Evolutionary conservation across 1,284 basidiomycete genomes (phyloP), one percentile per base, ranked within the genome.

Genomic region (Meira miltonrushii): DNA sequence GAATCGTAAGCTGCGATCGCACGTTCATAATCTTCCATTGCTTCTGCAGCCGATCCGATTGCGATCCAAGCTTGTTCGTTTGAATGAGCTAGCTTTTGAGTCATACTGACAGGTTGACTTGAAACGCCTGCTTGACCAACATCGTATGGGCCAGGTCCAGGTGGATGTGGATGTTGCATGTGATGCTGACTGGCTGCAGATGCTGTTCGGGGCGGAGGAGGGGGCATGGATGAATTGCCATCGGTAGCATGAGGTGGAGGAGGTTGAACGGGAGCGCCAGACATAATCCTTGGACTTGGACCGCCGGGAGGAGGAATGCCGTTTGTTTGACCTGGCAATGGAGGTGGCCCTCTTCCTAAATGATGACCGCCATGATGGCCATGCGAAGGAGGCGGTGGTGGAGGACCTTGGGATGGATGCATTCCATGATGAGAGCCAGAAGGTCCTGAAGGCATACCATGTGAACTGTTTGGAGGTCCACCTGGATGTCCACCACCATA

Each of bases 1-100:
- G 69, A 64, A 25, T 77, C 75, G 57, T 77, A 76, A 5, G 71
- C 71, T 5, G 68, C 62, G 21, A 77, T 66, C 1, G 75, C 75
- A 13, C 75, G 67, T 10, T 73, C 68, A 49, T 65, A 72, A 54
- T 77, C 75, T 43, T 75, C 72, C 75, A 77, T 77, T 12, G 74
- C 54, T 40, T 77, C 75, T 23, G 75, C 75, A 7, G 72, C 64
- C 2, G 74, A 66, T 10, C 75, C 33, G n/a, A 58, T 33, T n/a
- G 54, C 23, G 25, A 59, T 23, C 55, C 33, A 58, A 46, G 50
- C 37, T 44, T 48, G 46, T 48, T 48, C 46, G 25, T 48, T 48
- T 15, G 17, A n/a, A 37, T 37, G 19, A 5, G 39, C 19, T 33
- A 44, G 21, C n/a, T 73, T 19, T 15, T 43, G 41, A 43, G 46